phyloP scores from a whole-genome alignment of 768 basidiomycete genomes.

The Mycena filopes region DNA sequence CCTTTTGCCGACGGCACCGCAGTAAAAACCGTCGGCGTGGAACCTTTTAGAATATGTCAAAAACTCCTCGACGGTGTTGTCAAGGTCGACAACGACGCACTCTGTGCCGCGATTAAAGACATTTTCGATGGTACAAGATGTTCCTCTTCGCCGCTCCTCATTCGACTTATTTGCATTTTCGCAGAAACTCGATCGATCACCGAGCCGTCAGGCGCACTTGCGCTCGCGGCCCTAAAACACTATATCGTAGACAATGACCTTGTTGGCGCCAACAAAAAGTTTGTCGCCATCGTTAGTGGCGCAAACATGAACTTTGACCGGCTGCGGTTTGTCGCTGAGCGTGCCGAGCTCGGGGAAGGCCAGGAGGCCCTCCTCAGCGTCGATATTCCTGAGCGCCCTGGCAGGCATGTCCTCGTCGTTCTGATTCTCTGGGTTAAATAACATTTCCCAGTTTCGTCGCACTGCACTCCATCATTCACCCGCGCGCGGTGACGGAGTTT shows the following conservation, averaged over 20 bases:
- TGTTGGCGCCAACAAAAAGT: slow-evolving; percentile 84
- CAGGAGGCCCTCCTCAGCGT: slow-evolving; percentile 93
- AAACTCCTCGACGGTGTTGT: slow-evolving; percentile 85
- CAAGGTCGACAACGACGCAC: slow-evolving; percentile 92
- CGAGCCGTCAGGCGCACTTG: slow-evolving; percentile 95
- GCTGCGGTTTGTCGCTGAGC: slow-evolving; percentile 96
- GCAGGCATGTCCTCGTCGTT: slow-evolving; percentile 67
- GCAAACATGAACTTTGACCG: slow-evolving; percentile 99
- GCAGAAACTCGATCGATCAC: slow-evolving; percentile 95
- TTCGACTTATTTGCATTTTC: background rate
- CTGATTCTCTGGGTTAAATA: slow-evolving; percentile 5
- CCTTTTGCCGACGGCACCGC: slow-evolving; percentile 98
- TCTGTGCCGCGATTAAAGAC: slow-evolving; percentile 99
- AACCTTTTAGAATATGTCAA: slow-evolving; percentile 93
- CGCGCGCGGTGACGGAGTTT: slow-evolving; percentile 95
- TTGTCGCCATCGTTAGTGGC: slow-evolving; percentile 93
- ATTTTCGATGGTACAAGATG: slow-evolving; percentile 87
- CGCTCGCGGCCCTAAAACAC: slow-evolving; percentile 90
- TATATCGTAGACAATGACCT: slow-evolving; percentile 86
- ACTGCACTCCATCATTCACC: slow-evolving; percentile 88
- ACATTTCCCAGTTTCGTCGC: slow-evolving; percentile 75
- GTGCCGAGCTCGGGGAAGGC: slow-evolving; percentile 96
- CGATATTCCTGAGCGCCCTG: slow-evolving; percentile 93
- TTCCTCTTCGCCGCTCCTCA: background rate
- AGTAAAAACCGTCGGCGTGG: slow-evolving; percentile 94